These are phyloP conservation scores for Tripterygium wilfordii DNA, from an alignment of 177 flowering plant species.

Conservation along the genomic window DNA sequence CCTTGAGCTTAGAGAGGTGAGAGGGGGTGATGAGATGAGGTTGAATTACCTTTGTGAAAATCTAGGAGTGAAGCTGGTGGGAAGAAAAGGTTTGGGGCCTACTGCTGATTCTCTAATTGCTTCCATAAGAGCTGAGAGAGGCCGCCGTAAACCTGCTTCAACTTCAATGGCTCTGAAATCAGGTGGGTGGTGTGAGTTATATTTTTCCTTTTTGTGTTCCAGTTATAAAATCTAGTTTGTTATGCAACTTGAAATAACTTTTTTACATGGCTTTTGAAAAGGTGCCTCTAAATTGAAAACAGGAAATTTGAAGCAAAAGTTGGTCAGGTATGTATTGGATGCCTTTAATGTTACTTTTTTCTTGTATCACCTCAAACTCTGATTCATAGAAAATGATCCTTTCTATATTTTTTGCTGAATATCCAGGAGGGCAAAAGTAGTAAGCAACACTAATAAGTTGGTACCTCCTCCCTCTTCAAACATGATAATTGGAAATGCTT, in stretches of 20 bases:
- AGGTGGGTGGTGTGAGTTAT: too few relatives aligned
- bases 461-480: constrained; percentile 9
- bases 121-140: constrained; percentile 85
- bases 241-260: constrained; percentile 5
- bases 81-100: constrained; percentile 92
- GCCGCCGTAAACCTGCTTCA: constrained; percentile 45
- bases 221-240: neutral
- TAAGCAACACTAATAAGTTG: constrained; percentile 15
- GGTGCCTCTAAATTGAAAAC: constrained; percentile 43
- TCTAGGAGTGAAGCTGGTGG: constrained; percentile 81
- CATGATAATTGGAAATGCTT: too few relatives aligned
- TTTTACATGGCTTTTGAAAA: constrained; percentile 13
- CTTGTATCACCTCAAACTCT: neutral
- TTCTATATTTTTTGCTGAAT: neutral
- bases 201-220: neutral
- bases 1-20: constrained; percentile 83
- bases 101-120: constrained; percentile 84
- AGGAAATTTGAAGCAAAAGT: constrained; percentile 34
- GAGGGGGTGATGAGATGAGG: constrained; percentile 97
- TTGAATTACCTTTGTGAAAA: constrained; percentile 71
- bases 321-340: constrained; percentile 50
- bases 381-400: neutral
- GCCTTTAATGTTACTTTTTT: neutral
- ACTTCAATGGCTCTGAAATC: constrained; percentile 46
- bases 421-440: constrained; percentile 55